Conservation (phyloP, 495 filamentous ascomycete genomes). For the Trichocladium uniseriatum region DNA sequence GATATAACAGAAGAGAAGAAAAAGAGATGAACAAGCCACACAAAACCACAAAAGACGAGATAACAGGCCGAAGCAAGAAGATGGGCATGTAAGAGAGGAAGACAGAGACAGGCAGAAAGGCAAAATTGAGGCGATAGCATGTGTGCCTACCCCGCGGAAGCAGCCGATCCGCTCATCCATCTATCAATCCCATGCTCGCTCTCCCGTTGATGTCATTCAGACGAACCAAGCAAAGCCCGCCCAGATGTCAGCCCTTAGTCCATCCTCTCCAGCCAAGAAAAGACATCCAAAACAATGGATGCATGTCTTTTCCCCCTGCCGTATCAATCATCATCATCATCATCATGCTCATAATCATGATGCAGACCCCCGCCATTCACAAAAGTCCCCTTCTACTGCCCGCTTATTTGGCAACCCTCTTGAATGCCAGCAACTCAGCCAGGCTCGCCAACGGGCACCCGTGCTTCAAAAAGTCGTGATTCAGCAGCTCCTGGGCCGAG, state of each 20-base stretch:
- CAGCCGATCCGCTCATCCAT: too few species aligned
- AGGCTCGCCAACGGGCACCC: slow-evolving; percentile 73
- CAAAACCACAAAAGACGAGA: too few species aligned
- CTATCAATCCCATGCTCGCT: too few species aligned
- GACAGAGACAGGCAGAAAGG: not conserved
- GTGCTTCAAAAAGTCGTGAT: slow-evolving; percentile 67
- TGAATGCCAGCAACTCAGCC: slow-evolving; percentile 76
- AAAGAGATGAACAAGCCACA: too few species aligned
- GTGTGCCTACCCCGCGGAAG: too few species aligned
- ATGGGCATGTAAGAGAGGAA: not conserved
- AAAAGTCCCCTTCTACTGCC: not conserved
- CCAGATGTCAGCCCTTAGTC: not conserved
- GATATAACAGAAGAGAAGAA: too few species aligned
- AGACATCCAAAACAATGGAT: not conserved
- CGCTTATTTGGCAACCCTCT: slow-evolving; percentile 43
- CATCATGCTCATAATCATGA: not conserved
- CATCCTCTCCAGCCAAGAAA: not conserved
- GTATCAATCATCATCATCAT: not conserved
- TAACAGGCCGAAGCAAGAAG: too few species aligned
- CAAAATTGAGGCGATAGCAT: too few species aligned
- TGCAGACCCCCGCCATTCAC: not conserved
- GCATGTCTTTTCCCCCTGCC: not conserved
- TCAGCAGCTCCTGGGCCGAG: slow-evolving; percentile 76
- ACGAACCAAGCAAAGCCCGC: too few species aligned
- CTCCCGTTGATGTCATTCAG: too few species aligned